Base-by-base conservation (phyloP, 805 yeast genomes). In the Starmerella riodocensis region DNA sequence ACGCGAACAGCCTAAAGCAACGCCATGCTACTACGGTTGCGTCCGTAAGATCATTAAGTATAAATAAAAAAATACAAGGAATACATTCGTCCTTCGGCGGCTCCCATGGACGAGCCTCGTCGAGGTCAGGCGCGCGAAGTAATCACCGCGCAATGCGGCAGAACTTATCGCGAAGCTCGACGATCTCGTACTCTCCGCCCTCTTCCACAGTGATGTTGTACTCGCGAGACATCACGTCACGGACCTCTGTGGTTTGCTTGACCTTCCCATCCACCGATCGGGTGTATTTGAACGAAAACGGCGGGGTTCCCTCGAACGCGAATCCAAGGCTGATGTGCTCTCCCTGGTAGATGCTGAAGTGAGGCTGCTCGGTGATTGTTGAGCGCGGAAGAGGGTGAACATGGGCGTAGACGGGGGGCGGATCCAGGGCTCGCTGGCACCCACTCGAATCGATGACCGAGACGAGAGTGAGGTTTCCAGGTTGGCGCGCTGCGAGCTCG, bases 131-230 rank as follows among this genome's bases (percentile, higher is more conserved):
- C n/a, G n/a, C n/a, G n/a, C 14, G 11, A 17, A 30, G 7, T 30
- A 8, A 8, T 14, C 6, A 8, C 12, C 27, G 9, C 29, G 6
- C 19, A 24, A 4, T 32, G n/a, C 4, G 37, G 66, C 99, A 91
- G 59, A 64, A 79, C 7, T 81, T 78, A 61, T 91, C 99, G 32
- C 73, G 73, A n/a, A 91, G 74, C 54, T 78, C 85, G 32, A 84
- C 71, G 5, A 96, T 96, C 59, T 86, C 94, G 55, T 91, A 91
- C 3, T 83, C 78, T 33, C 99, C 99, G 57, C 86, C 95, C 48
- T 83, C 62, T 49, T 82, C 79, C 2, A 94, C 88, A 53, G 69
- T 63, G 6, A 82, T 77, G 39, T 74, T 69, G 55, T 83, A 75
- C 51, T 76, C 81, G 53, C 74, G 63, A 2, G 71, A 78, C 60